Evolutionary conservation across 768 basidiomycete genomes (phyloP).

Genomic region (Russula griseocarnosa): DNA sequence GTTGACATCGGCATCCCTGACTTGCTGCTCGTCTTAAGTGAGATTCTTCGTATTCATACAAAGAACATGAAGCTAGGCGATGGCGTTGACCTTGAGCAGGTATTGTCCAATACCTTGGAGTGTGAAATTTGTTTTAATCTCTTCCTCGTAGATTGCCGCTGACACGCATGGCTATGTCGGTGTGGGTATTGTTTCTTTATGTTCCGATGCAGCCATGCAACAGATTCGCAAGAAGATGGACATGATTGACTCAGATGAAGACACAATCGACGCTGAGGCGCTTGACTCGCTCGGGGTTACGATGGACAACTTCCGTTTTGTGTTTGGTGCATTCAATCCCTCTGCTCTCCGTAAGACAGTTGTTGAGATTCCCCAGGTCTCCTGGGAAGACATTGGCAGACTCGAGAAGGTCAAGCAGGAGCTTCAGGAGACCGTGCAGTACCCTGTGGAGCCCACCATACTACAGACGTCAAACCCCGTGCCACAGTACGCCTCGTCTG

Average conservation of each 20-base stretch:
- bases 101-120: slow-evolving; percentile 32
- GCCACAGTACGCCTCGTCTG: no score
- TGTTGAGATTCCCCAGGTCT: slow-evolving; percentile 97
- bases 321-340: slow-evolving; percentile 94
- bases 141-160: slow-evolving; percentile 73
- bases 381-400: slow-evolving; percentile 99
- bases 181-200: slow-evolving; percentile 94
- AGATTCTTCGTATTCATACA: slow-evolving; percentile 98
- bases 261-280: slow-evolving; percentile 98
- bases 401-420: slow-evolving; percentile 99
- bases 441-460: slow-evolving; percentile 99
- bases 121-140: slow-evolving; percentile 19
- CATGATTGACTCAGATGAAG: slow-evolving; percentile 90
- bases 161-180: slow-evolving; percentile 99
- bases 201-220: slow-evolving; percentile 99
- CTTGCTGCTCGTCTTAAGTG: slow-evolving; percentile 94
- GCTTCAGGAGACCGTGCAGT: slow-evolving; percentile 98
- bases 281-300: slow-evolving; percentile 98
- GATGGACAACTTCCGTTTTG: slow-evolving; percentile 99
- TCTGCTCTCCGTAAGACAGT: slow-evolving; percentile 99
- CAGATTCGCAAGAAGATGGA: slow-evolving; percentile 99
- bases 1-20: slow-evolving; percentile 99
- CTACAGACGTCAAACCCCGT: no score
- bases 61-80: slow-evolving; percentile 99
- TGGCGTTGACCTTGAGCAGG: slow-evolving; percentile 96